A percentile compares a stretch with the other conserved stretches of the same genome.
phyloP scores from a whole-genome alignment of 2,329 filamentous ascomycete genomes.

The Penicillium glabrum region DNA sequence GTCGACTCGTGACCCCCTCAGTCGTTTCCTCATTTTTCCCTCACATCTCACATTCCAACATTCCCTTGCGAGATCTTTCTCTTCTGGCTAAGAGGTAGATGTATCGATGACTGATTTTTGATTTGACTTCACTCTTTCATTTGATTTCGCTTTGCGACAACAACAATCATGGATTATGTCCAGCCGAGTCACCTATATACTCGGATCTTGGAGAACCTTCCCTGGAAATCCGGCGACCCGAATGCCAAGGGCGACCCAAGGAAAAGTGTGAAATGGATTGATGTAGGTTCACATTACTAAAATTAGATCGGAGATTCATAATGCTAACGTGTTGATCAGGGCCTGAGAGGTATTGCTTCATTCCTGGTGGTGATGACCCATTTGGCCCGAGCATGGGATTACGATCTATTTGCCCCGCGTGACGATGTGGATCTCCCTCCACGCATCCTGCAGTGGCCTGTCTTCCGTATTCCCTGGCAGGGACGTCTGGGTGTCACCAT shows the following conservation, averaged over 20 bases:
- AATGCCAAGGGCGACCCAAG: conserved; percentile 15
- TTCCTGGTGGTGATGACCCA: conserved; percentile 56
- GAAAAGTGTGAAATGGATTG: conserved; percentile 21
- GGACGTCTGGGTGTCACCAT: conserved; percentile 57
- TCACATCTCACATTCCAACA: conserved; percentile 1
- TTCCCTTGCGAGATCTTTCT: conserved; percentile 5
- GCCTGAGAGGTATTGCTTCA: conserved; percentile 54
- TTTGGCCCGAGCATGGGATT: conserved; percentile 53
- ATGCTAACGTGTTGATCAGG: conserved; percentile 31
- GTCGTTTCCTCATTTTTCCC: neutral
- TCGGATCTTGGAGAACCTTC: conserved; percentile 21
- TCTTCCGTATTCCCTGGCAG: conserved; percentile 55
- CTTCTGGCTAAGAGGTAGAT: conserved; percentile 12
- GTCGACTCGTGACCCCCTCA: neutral
- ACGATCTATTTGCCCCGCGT: conserved; percentile 50
- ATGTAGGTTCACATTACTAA: conserved; percentile 2
- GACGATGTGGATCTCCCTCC: conserved; percentile 44
- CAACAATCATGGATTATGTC: conserved; percentile 18
- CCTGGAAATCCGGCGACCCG: conserved; percentile 21
- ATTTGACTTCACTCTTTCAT: conserved; percentile 1
- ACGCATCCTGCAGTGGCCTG: conserved; percentile 51
- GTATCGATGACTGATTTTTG: conserved; percentile 7
- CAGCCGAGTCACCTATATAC: conserved; percentile 18
- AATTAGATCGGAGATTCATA: neutral
- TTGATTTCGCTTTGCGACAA: neutral